Base-by-base conservation (phyloP, 345 rosid genomes). In the Eucalyptus erythrocorys region DNA sequence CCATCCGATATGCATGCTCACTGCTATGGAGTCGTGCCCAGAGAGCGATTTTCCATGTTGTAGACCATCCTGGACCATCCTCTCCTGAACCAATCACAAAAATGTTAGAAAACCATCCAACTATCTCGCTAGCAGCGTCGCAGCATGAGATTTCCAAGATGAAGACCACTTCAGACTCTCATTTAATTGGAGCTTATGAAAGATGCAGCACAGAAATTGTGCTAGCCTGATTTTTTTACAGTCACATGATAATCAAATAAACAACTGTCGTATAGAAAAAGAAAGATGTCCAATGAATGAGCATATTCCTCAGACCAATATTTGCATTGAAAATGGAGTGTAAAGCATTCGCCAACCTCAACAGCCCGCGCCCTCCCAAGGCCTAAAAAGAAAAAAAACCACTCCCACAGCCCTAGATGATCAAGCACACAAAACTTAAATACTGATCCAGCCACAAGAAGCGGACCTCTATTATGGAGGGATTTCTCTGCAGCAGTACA, bases 41-140 rank as follows among this genome's bases (percentile, higher is more conserved):
- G 61, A 95, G 87, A 48, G 97, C 95, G 34, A 92, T 94, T 92
- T 98, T 98, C 99, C 99, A 98, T 26, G 94, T 90, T 86, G 95
- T 97, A 84, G 99, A 97, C 99, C 99, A 98, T 82, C 99, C 99
- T 45, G 99, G 98, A 88, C 99, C 99, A 40, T 94, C 96, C 92
- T 94, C 98, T 91, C 99, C 99, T 97, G 95, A 89, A 85, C 22
- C 53, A 7, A 45, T 76, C 82, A 76, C 82, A 76, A 76, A 76
- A 76, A 76, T 2, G 82, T 76, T 21, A 37, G 47, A 76, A 76
- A 76, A 76, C 47, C 47, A 76, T 76, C 42, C 82, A 71, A 71
- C 45, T 37, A 76, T 76, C 47, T 37, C 27, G 4, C 45, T 37
- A 37, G 45, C 47, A 76, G 27, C 27, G 0, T 76, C 2, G 14